phyloP scores from a whole-genome alignment of 1,139 yeast species.

The Maudiozyma humilis region DNA sequence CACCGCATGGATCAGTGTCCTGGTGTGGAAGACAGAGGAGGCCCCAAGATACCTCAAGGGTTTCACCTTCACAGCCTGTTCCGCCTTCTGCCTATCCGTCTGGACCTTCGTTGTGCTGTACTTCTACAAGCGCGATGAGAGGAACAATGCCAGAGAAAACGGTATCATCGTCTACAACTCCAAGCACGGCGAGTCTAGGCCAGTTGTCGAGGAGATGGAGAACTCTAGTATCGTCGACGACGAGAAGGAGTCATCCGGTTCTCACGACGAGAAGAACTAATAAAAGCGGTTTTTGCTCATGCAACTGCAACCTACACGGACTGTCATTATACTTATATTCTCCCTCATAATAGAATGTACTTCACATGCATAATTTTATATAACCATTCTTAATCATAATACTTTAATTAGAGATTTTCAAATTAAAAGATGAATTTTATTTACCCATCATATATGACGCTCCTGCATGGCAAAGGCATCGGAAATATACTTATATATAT shows the following conservation, averaged over 20 bases:
- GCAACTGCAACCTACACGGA: background rate
- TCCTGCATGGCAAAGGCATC: background rate
- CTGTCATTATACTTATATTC: constrained; percentile 1
- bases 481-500: background rate
- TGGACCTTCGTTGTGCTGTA: constrained; percentile 49
- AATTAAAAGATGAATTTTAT: background rate
- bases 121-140: constrained; percentile 53
- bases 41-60: constrained; percentile 47
- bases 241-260: background rate
- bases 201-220: constrained; percentile 3
- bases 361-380: constrained; percentile 1
- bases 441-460: background rate
- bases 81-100: constrained; percentile 30
- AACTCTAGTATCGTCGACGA: background rate
- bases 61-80: constrained; percentile 45
- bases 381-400: background rate
- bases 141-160: constrained; percentile 41
- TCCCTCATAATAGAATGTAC: background rate
- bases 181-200: constrained; percentile 16
- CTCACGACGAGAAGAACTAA: background rate
- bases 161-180: constrained; percentile 46
- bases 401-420: background rate
- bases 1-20: constrained; percentile 37
- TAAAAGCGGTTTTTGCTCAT: too few species aligned
- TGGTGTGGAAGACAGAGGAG: constrained; percentile 46